Evolutionary conservation across 2,329 filamentous ascomycete species (phyloP), one percentile per base, ranked within the genome.

Genomic region (Penicillium sclerotigenum): DNA sequence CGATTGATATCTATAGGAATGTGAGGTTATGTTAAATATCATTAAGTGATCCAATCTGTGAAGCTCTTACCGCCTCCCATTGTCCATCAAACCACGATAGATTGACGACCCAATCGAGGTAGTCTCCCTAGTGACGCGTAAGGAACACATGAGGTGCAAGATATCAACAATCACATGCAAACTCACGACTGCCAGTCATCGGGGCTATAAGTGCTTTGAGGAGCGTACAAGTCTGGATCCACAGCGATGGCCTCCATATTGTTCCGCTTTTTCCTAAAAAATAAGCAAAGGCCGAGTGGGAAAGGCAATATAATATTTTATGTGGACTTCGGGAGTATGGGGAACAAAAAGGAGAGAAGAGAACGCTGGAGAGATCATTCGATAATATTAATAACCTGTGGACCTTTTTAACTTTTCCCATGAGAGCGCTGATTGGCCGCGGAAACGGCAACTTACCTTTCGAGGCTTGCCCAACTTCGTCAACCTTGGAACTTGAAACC

Each of bases 111-210:
- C n/a, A 20, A 55, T 51, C 24, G 40, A 55, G 11, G 52, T 55
- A 10, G 52, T 55, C 31, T 51, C 52, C 8, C 52, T 55, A 26
- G 18, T 20, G 11, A 10, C 5, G 10, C 5, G 16, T 55, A n/a
- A 50, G 47, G 13, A 20, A 45, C 8, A 26, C 10, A 4, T 45
- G 14, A 22, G 24, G 20, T n/a, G n/a, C 4, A 40, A 5, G 5
- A 29, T n/a, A 4, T n/a, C 10, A n/a, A 31, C 4, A 9, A 24
- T 46, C 22, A 22, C 18, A 6, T 37, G 41, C 26, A 33, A 51
- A 55, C 52, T 55, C 46, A 55, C 52, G 52, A 55, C 16, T 38
- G 46, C 52, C 52, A 55, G 38, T 55, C 52, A 29, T 55, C 47
- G 31, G 52, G 52, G 26, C 29, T 38, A 31, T 43, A 42, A 6